These are phyloP conservation scores for Apiospora koreana DNA, from an alignment of 2,329 filamentous ascomycete genomes.

Conservation along the genomic window DNA sequence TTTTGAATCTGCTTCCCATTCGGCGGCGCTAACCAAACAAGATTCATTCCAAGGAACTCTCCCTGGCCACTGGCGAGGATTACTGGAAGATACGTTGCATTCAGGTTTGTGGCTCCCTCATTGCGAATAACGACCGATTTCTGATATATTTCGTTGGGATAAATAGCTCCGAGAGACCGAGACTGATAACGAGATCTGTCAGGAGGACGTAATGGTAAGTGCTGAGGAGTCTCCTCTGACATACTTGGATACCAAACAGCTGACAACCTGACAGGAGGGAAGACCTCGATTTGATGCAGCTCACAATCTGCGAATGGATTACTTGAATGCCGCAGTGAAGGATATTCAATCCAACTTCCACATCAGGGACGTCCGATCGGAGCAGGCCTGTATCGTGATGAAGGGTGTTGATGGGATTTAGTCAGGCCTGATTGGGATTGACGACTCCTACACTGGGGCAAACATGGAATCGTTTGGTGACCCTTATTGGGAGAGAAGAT, in stretches of 20 bases:
- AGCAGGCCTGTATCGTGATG: background rate
- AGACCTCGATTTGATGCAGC: background rate
- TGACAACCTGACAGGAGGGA: background rate
- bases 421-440: background rate
- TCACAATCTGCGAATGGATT: background rate
- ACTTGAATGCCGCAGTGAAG: background rate
- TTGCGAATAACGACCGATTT: background rate
- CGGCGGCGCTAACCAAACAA: background rate
- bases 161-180: background rate
- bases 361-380: background rate
- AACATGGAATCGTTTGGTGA: background rate
- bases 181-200: background rate
- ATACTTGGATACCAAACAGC: background rate
- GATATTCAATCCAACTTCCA: background rate
- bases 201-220: background rate
- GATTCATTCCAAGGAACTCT: constrained; percentile 10
- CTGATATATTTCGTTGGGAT: background rate
- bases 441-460: background rate
- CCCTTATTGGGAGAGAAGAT: background rate
- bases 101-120: constrained; percentile 1
- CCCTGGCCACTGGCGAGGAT: constrained; percentile 15
- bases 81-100: constrained; percentile 15
- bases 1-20: no score
- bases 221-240: background rate
- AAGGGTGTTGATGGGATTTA: background rate